Conservation (phyloP, 2,329 filamentous ascomycete genomes). For the Phoma herbarum region DNA sequence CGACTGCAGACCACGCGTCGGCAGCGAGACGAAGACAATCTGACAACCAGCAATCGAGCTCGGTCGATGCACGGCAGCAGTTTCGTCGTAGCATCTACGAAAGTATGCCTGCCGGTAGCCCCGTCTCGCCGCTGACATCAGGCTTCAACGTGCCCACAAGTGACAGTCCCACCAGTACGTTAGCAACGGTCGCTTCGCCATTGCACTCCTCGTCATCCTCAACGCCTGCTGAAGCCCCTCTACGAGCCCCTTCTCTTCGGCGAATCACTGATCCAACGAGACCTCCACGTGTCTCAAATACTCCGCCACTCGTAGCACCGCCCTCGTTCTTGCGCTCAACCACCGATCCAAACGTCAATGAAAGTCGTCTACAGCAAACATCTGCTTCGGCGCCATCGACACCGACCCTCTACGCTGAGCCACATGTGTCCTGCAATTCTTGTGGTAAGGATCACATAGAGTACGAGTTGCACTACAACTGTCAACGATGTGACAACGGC, state of each 20-base stretch:
- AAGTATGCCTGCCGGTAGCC: conserved; percentile 36
- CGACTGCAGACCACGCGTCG: conserved; percentile 32
- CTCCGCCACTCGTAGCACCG: conserved; percentile 37
- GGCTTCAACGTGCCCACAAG: conserved; percentile 38
- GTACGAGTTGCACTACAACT: conserved; percentile 87
- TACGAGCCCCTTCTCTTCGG: conserved; percentile 35
- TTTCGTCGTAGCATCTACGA: conserved; percentile 43
- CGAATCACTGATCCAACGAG: conserved; percentile 45
- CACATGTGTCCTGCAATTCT: conserved; percentile 75
- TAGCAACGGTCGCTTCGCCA: conserved; percentile 37
- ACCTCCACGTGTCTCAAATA: conserved; percentile 33
- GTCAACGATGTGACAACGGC: conserved; percentile 72
- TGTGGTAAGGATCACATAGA: conserved; percentile 79
- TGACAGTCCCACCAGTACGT: conserved; percentile 41
- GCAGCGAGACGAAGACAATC: conserved; percentile 50
- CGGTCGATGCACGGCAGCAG: conserved; percentile 50
- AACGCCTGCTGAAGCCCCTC: conserved; percentile 26
- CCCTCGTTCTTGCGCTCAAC: conserved; percentile 42
- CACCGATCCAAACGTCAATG: conserved; percentile 36
- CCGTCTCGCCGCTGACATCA: conserved; percentile 40
- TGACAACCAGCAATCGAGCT: conserved; percentile 56
- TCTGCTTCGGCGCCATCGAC: conserved; percentile 23
- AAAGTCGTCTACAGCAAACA: conserved; percentile 30
- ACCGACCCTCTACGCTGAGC: conserved; percentile 67
- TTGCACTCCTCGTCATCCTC: conserved; percentile 29